Conservation (phyloP, 345 rosid species). For the Heritiera littoralis region DNA sequence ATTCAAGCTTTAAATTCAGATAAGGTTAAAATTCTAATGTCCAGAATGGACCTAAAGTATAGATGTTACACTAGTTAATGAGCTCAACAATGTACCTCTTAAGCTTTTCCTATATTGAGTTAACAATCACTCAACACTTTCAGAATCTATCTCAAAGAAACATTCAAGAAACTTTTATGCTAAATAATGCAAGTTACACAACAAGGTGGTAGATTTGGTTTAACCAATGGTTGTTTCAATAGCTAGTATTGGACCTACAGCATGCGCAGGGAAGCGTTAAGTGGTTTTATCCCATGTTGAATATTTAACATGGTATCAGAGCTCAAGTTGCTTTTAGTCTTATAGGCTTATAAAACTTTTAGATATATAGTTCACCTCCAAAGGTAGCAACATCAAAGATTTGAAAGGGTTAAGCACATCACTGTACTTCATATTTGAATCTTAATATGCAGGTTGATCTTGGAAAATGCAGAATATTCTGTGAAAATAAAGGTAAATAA, state of each 20-base stretch:
- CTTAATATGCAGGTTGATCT: background rate
- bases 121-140: background rate
- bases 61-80: background rate
- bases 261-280: background rate
- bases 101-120: background rate
- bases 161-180: slow-evolving; percentile 1
- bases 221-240: background rate
- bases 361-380: background rate
- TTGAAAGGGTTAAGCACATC: background rate
- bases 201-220: background rate
- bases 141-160: slow-evolving; percentile 4
- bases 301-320: background rate
- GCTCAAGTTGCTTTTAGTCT: background rate
- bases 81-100: background rate
- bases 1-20: background rate
- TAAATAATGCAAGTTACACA: background rate
- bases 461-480: background rate
- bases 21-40: background rate
- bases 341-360: background rate
- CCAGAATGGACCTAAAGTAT: background rate
- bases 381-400: background rate
- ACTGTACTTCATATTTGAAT: background rate
- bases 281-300: background rate
- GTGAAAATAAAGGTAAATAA: background rate
- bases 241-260: background rate